These are phyloP conservation scores for Sugiyamaella neomexicana DNA, from an alignment of 1,139 yeast genomes.

Conservation along the genomic window DNA sequence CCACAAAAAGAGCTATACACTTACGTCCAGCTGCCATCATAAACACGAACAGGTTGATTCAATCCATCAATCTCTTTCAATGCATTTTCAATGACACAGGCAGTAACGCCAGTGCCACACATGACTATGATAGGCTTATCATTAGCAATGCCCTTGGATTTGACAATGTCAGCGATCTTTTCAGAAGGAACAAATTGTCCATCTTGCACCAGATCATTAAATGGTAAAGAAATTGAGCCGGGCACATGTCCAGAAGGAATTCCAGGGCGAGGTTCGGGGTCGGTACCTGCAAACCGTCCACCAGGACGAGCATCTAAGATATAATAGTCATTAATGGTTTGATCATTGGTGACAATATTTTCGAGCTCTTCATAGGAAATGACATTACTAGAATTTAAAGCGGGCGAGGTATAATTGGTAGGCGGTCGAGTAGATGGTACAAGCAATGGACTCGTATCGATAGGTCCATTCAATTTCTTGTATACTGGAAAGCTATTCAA, in stretches of 20 bases:
- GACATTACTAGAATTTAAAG: conserved; percentile 51
- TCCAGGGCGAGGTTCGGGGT: conserved; percentile 87
- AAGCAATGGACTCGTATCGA: conserved; percentile 40
- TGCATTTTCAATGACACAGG: conserved; percentile 76
- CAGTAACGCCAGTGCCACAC: conserved; percentile 97
- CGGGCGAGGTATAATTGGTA: conserved; percentile 44
- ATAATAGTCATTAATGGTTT: conserved; percentile 43
- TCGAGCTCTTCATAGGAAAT: conserved; percentile 64
- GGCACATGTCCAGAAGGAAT: conserved; percentile 88
- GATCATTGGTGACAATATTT: conserved; percentile 52
- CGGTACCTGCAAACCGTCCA: conserved; percentile 72
- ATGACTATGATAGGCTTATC: conserved; percentile 71
- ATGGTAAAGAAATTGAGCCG: conserved; percentile 77
- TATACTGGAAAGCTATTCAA: conserved; percentile 69
- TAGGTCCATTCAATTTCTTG: conserved; percentile 40
- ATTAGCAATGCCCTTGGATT: conserved; percentile 42
- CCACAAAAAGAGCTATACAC: neutral
- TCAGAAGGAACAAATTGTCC: conserved; percentile 50
- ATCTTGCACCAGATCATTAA: conserved; percentile 51
- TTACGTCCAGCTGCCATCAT: conserved; percentile 92
- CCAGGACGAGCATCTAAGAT: conserved; percentile 80
- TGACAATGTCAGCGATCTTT: conserved; percentile 50
- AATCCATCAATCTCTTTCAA: conserved; percentile 57
- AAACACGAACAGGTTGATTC: conserved; percentile 57
- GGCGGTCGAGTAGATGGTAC: conserved; percentile 26